A percentile compares a stretch with the other conserved stretches of the same genome.
Conservation (phyloP, 306 rosid genomes). For the Lablab purpureus region DNA sequence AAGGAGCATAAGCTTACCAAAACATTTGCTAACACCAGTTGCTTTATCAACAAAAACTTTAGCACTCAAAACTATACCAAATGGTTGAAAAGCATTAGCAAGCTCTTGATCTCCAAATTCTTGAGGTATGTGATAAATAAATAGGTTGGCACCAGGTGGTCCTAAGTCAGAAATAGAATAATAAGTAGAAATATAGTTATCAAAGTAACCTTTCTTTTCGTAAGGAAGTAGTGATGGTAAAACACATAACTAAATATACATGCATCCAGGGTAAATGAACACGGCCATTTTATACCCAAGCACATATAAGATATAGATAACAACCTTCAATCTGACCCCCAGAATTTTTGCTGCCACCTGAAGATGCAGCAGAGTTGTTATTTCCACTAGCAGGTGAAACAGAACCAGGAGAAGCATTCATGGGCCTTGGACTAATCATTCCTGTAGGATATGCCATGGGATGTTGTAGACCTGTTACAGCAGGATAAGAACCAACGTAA, state of each 20-base stretch:
- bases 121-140: constrained; percentile 99
- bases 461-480: constrained; percentile 87
- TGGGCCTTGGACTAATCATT: constrained; percentile 76
- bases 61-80: constrained; percentile 94
- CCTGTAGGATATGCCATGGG: constrained; percentile 84
- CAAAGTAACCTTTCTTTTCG: constrained; percentile 19
- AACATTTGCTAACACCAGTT: constrained; percentile 98
- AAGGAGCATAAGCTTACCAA: constrained; percentile 67
- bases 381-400: constrained; percentile 66
- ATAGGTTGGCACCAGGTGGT: constrained; percentile 97
- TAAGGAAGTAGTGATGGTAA: constrained; percentile 16
- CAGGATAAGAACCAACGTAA: constrained; percentile 82
- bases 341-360: constrained; percentile 69
- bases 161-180: constrained; percentile 60
- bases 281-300: not conserved
- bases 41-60: constrained; percentile 98
- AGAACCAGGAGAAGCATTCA: constrained; percentile 76
- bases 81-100: constrained; percentile 83
- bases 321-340: constrained; percentile 94
- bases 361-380: constrained; percentile 64
- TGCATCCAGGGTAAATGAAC: not conserved
- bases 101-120: constrained; percentile 95
- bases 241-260: not conserved
- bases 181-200: constrained; percentile 43
- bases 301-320: constrained; percentile 37